Conservation (phyloP, 2,329 filamentous ascomycete genomes). For the Colletotrichum plurivorum region DNA sequence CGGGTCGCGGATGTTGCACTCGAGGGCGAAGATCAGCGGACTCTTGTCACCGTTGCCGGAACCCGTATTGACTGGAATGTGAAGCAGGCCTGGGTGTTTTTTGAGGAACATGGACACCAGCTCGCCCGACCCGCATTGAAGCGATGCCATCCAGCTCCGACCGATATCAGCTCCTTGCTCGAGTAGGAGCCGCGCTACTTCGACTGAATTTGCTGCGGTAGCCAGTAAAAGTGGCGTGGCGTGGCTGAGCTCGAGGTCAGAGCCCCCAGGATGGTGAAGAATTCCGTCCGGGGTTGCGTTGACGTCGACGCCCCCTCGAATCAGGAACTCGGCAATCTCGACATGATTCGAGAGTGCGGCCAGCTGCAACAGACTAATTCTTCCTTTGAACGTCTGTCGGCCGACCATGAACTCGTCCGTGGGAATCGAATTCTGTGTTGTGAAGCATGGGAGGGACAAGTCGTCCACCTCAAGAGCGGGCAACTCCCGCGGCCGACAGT, state of each 20-base stretch:
- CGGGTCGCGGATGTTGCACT: neutral
- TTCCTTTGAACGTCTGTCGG: neutral
- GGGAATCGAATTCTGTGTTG: neutral
- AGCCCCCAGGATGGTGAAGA: too few relatives aligned
- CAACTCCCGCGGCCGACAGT: neutral
- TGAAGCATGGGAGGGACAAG: neutral
- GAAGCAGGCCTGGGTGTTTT: neutral
- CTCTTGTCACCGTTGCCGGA: neutral
- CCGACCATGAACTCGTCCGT: neutral
- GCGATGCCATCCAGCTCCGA: neutral
- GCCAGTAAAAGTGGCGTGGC: neutral
- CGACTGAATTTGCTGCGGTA: neutral
- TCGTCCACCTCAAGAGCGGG: neutral
- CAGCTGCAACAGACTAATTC: neutral
- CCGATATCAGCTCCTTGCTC: neutral
- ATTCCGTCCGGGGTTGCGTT: neutral
- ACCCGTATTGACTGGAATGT: neutral
- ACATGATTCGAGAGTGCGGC: neutral
- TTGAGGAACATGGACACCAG: neutral
- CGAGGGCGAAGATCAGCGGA: neutral
- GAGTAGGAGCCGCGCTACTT: neutral
- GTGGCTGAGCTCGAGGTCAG: neutral
- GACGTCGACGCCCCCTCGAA: neutral
- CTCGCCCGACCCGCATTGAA: neutral
- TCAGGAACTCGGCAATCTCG: neutral